Evolutionary conservation across 495 filamentous ascomycete species (phyloP), one percentile per base, ranked within the genome.

Genomic region (Glonium stellatum): DNA sequence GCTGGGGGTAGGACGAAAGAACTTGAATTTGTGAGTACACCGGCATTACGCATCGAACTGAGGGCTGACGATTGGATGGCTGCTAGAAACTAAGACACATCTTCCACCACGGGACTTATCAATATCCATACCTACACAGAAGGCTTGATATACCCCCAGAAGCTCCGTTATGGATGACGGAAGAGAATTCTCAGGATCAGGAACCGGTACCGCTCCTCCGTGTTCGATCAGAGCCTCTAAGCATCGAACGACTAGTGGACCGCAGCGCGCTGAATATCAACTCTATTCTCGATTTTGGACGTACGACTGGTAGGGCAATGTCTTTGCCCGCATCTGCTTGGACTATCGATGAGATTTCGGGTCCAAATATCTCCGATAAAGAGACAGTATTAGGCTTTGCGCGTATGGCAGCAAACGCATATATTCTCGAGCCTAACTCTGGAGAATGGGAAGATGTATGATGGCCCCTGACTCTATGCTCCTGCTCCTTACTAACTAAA

Each of bases 331-430:
- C 84, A 6, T 85, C 81, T 5, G 88, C 87, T 31, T 98, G 93
- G 93, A 85, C 85, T 1, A 77, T 87, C 66, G 93, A 97, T 60
- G 84, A 87, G 22, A 75, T 96, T 1, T 67, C 79, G 1, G 88
- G 84, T 0, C 93, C 93, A 12, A 85, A 98, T 72, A 73, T 92
- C 35, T 89, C 89, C 22, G 86, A 97, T 70, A 95, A 92, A 72
- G 77, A 84, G 42, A 96, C 89, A 0, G 80, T 98, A 12, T 61
- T 97, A 58, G 89, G 78, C 21, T 82, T 98, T 66, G 91, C 95
- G 0, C 80, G 84, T 60, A 92, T 97, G 81, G 86, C 93, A 1
- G 81, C 88, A 54, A 83, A 97, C 69, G 91, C 95, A 31, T 98
- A 98, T 72, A 84, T 91, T 22, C 75, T 87, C 60, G 82, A 79